These are phyloP conservation scores for Elymus sibiricus DNA, from an alignment of 176 grass and related monocot species.

Conservation along the genomic window DNA sequence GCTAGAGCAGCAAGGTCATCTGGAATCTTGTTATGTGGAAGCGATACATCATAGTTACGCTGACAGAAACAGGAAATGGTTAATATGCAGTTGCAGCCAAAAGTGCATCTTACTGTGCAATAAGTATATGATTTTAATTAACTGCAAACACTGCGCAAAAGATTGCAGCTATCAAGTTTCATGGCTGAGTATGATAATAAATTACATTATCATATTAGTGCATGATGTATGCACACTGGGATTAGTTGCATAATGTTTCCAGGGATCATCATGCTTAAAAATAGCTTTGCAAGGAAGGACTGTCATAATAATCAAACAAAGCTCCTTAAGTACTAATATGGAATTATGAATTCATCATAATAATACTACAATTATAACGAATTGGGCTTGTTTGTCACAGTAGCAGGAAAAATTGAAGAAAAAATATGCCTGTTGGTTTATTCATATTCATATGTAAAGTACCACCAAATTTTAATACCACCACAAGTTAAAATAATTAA, in stretches of 20 bases:
- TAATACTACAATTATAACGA: not conserved
- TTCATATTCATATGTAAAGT: not conserved
- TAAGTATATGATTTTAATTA: not conserved
- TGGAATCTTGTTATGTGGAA: slow-evolving; percentile 79
- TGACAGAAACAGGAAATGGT: slow-evolving; percentile 13
- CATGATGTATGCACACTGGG: not conserved
- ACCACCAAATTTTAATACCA: not conserved
- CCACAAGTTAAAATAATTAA: not conserved
- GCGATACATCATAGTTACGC: slow-evolving; percentile 85
- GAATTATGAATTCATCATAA: not conserved
- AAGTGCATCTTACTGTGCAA: not conserved
- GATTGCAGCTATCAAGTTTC: not conserved
- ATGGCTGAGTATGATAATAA: not conserved
- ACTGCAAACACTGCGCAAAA: not conserved
- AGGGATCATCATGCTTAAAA: not conserved
- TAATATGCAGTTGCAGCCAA: not conserved
- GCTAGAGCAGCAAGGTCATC: slow-evolving; percentile 56
- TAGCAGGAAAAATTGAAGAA: not conserved
- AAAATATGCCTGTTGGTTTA: not conserved
- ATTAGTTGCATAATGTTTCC: not conserved
- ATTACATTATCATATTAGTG: not conserved
- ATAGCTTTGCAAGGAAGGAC: not conserved
- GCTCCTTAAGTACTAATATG: not conserved
- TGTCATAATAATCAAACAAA: not conserved
- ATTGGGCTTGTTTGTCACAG: not conserved